Evolutionary conservation across 2,329 filamentous ascomycete genomes (phyloP).

Genomic region (Epicoccum nigrum): DNA sequence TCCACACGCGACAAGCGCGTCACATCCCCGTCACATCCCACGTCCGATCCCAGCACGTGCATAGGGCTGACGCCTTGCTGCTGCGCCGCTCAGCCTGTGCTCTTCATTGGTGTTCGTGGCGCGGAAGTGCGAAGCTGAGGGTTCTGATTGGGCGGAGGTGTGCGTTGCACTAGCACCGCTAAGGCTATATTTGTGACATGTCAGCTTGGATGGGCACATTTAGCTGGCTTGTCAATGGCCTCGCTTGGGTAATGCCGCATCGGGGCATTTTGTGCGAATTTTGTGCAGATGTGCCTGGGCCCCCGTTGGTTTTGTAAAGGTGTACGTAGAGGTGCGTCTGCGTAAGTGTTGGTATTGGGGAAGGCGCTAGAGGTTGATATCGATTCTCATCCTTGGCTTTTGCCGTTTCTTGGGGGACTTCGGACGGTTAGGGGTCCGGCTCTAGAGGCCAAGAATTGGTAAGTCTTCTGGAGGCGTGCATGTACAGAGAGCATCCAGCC

Average conservation of each 20-base stretch:
- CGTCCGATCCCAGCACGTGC: conserved; percentile 8
- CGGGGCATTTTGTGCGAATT: conserved; percentile 2
- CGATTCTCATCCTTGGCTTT: too few relatives aligned
- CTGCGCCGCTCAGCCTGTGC: conserved; percentile 30
- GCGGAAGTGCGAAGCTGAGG: background rate
- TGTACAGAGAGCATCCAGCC: too few relatives aligned
- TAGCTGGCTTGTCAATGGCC: conserved; percentile 8
- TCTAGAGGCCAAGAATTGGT: too few relatives aligned
- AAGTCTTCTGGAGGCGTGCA: too few relatives aligned
- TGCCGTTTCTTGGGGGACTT: too few relatives aligned
- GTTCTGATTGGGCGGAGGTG: background rate
- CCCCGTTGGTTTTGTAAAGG: too few relatives aligned
- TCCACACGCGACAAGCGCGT: conserved; percentile 38
- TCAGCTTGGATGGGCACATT: conserved; percentile 11
- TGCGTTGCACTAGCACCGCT: too few relatives aligned
- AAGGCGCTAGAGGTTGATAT: too few relatives aligned
- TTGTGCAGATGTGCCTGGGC: background rate
- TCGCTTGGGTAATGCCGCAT: background rate
- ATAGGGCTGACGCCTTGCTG: conserved; percentile 34
- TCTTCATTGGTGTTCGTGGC: conserved; percentile 5
- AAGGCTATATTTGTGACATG: conserved; percentile 17
- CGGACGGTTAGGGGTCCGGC: too few relatives aligned
- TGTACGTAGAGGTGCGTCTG: too few relatives aligned
- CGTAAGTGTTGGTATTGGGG: too few relatives aligned
- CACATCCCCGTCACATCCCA: background rate